Percentiles rank a stretch among this genome's conserved stretches.
Evolutionary conservation across 1,139 yeast genomes (phyloP).

Genomic region (Kluyveromyces marxianus): DNA sequence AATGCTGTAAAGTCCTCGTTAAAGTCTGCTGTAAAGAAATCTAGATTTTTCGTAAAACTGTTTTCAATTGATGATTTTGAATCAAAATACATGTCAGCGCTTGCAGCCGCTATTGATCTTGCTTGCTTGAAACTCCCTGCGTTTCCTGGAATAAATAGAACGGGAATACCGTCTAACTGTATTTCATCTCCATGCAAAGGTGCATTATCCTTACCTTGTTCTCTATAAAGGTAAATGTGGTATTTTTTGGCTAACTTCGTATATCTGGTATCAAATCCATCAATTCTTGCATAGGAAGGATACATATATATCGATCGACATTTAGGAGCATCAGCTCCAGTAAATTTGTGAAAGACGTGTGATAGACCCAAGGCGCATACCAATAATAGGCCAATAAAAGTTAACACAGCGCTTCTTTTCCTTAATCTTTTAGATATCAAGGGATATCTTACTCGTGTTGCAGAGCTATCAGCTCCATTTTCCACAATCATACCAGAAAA

Average conservation of each 20-base stretch:
- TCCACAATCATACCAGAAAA: not conserved
- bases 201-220: constrained; percentile 59
- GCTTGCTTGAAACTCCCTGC: constrained; percentile 93
- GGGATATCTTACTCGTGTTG: not conserved
- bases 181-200: constrained; percentile 38
- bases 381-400: constrained; percentile 14
- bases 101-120: constrained; percentile 81
- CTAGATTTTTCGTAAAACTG: constrained; percentile 42
- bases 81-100: constrained; percentile 45
- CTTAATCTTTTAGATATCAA: constrained; percentile 7
- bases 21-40: constrained; percentile 85
- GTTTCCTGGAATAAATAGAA: constrained; percentile 90
- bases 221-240: constrained; percentile 71
- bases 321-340: constrained; percentile 38
- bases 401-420: constrained; percentile 11
- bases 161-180: constrained; percentile 68
- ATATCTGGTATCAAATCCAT: constrained; percentile 63
- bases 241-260: constrained; percentile 74
- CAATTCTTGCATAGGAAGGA: constrained; percentile 69
- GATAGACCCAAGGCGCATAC: constrained; percentile 9
- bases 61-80: constrained; percentile 29
- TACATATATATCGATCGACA: constrained; percentile 63
- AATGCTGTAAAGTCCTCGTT: constrained; percentile 95
- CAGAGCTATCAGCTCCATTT: not conserved
- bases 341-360: constrained; percentile 12